Conservation (phyloP, 345 rosid species). For the Syzygium oleosum region DNA sequence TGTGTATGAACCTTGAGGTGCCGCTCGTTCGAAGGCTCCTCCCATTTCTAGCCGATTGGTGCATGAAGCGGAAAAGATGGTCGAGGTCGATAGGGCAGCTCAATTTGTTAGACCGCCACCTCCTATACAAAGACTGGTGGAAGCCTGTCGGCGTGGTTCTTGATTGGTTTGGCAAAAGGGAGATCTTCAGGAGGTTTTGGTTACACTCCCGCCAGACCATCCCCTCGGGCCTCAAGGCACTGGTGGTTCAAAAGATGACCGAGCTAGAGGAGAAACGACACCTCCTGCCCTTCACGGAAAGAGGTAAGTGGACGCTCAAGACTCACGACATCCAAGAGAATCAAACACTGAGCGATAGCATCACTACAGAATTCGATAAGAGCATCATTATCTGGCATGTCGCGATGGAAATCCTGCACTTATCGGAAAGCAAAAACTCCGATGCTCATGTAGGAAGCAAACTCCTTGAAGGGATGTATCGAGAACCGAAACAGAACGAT, state of each 20-base stretch:
- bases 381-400: neutral
- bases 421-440: rapidly evolving
- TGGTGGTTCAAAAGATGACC: neutral
- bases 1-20: neutral
- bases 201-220: neutral
- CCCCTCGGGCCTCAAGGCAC: neutral
- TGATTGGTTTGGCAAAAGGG: neutral
- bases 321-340: neutral
- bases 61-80: neutral
- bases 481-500: too few relatives aligned
- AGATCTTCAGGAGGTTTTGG: neutral
- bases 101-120: neutral
- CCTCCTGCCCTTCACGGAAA: neutral
- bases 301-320: neutral
- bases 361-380: too few relatives aligned
- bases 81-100: neutral
- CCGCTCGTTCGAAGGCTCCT: neutral
- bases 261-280: neutral
- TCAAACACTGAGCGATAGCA: neutral
- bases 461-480: too few relatives aligned
- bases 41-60: neutral
- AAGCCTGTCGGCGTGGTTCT: neutral
- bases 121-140: neutral
- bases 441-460: neutral
- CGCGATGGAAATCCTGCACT: neutral